phyloP scores from a whole-genome alignment of 176 grass and related monocot species.

The Ensete ventricosum region DNA sequence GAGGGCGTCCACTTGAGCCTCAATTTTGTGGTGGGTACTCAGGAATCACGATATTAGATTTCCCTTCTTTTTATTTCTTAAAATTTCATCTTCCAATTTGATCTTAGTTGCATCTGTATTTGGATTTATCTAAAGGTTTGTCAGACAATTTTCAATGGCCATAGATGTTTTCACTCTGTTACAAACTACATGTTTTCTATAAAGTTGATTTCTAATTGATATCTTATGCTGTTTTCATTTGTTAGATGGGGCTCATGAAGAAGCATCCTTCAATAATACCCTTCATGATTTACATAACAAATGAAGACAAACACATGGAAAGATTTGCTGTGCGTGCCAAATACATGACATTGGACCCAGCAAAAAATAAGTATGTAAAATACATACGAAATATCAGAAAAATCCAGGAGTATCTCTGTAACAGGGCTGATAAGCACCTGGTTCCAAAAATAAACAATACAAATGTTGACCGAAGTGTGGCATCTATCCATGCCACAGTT shows the following conservation, averaged over 20 bases:
- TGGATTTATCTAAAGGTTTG: too few species aligned
- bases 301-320: constrained; percentile 92
- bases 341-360: constrained; percentile 91
- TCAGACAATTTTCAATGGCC: too few species aligned
- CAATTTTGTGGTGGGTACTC: constrained; percentile 78
- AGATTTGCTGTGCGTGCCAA: constrained; percentile 90
- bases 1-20: constrained; percentile 98
- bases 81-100: background rate
- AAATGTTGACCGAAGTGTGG: constrained; percentile 85
- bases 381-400: constrained; percentile 84
- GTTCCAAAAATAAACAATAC: constrained; percentile 98
- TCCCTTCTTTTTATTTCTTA: constrained; percentile 2
- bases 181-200: constrained; percentile 3
- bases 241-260: constrained; percentile 99
- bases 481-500: constrained; percentile 75
- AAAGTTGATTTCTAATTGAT: constrained; percentile 19
- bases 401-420: constrained; percentile 85
- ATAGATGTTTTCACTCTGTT: background rate
- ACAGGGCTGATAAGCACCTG: constrained; percentile 82
- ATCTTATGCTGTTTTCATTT: constrained; percentile 16
- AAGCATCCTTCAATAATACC: constrained; percentile 96
- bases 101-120: background rate
- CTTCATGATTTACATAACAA: constrained; percentile 94
- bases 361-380: constrained; percentile 94
- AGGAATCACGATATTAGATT: constrained; percentile 7